Percentiles rank a stretch among this genome's conserved stretches.
phyloP scores from a whole-genome alignment of 1,284 basidiomycete genomes.

The Boletellus sp. region DNA sequence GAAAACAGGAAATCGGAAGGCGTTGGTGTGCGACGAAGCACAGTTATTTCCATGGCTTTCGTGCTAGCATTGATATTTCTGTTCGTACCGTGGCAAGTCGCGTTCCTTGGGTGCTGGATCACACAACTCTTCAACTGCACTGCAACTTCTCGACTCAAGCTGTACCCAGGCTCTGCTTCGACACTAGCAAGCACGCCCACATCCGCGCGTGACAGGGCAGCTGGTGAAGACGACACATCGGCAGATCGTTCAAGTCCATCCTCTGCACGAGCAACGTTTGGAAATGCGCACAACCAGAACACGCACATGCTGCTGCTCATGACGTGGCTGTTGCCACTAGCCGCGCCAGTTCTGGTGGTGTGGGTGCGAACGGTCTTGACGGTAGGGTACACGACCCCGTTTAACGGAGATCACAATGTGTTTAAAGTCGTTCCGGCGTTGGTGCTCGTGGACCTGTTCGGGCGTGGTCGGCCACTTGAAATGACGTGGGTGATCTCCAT shows the following conservation, averaged over 20 bases:
- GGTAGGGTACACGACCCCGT: slow-evolving; percentile 70
- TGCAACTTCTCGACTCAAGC: slow-evolving; percentile 11
- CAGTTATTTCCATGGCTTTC: slow-evolving; percentile 55
- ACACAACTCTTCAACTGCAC: slow-evolving; percentile 70
- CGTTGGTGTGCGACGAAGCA: slow-evolving; percentile 40
- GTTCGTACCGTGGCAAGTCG: slow-evolving; percentile 87
- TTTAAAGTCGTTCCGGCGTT: slow-evolving; percentile 65
- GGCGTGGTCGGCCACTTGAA: slow-evolving; percentile 44
- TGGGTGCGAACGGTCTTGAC: slow-evolving; percentile 85
- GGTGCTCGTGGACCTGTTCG: slow-evolving; percentile 58
- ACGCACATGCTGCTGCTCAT: slow-evolving; percentile 71
- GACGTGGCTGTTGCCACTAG: slow-evolving; percentile 80
- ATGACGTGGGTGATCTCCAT: slow-evolving; percentile 34
- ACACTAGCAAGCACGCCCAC: slow-evolving; percentile 21
- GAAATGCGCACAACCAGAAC: slow-evolving; percentile 45
- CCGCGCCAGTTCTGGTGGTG: slow-evolving; percentile 77
- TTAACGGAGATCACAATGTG: slow-evolving; percentile 76
- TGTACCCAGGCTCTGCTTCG: slow-evolving; percentile 26
- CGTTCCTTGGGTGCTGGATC: slow-evolving; percentile 77
- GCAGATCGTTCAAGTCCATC: not conserved
- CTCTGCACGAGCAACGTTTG: slow-evolving; percentile 7
- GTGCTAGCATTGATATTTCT: slow-evolving; percentile 68
- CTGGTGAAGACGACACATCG: not conserved
- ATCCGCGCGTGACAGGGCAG: not conserved
- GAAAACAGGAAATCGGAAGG: slow-evolving; percentile 35